A percentile compares a stretch with the other conserved stretches of the same genome.
phyloP scores from a whole-genome alignment of 2,329 filamentous ascomycete species.

The Myriosclerotinia duriaeana region DNA sequence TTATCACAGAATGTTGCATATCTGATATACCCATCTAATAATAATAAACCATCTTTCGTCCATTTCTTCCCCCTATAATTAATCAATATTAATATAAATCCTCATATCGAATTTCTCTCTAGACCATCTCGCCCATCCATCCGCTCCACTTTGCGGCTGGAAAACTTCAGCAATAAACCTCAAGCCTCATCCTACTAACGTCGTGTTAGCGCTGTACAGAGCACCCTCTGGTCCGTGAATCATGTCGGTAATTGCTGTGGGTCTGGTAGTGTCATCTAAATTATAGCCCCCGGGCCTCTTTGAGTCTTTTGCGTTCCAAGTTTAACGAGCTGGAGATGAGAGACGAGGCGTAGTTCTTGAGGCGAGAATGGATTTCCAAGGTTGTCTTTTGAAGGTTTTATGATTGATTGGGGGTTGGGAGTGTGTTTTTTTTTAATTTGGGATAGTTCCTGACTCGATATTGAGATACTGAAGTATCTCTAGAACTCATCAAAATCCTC shows the following conservation, averaged over 20 bases:
- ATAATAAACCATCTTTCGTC: background rate
- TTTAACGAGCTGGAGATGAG: too few relatives aligned
- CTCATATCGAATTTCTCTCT: background rate
- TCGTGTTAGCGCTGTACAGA: background rate
- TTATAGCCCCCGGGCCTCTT: background rate
- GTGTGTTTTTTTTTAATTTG: too few relatives aligned
- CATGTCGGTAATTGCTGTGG: background rate
- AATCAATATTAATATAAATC: background rate
- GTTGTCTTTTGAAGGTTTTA: too few relatives aligned
- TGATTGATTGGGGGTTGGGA: too few relatives aligned
- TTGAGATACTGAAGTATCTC: too few relatives aligned
- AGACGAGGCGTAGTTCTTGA: too few relatives aligned
- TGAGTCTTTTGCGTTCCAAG: too few relatives aligned
- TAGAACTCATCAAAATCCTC: background rate
- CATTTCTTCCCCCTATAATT: background rate
- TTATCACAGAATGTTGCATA: slow-evolving; percentile 7
- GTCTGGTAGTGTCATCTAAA: background rate
- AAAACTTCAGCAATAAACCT: background rate
- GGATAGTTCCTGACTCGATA: too few relatives aligned
- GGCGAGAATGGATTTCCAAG: too few relatives aligned
- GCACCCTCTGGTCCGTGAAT: background rate
- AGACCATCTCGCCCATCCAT: background rate
- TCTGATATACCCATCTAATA: slow-evolving; percentile 21
- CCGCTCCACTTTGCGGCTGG: too few relatives aligned
- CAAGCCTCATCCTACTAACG: background rate